Percentiles rank a stretch among this genome's conserved stretches.
phyloP scores from a whole-genome alignment of 306 rosid genomes.

The Ceratonia siliqua region DNA sequence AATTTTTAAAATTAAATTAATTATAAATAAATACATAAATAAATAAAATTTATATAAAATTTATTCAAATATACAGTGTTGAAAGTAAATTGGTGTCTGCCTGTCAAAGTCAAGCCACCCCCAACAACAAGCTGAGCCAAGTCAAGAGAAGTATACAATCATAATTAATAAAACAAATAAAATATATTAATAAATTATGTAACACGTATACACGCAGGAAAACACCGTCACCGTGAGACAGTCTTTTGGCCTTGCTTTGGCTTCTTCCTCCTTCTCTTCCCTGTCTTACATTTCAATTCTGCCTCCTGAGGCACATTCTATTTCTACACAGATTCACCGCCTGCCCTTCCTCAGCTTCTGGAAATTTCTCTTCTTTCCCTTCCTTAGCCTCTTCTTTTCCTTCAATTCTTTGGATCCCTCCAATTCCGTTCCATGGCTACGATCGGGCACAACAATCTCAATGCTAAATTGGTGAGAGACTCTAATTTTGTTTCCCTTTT shows the following conservation, averaged over 20 bases:
- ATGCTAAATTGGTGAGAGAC: constrained; percentile 54
- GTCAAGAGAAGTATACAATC: background rate
- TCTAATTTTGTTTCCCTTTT: background rate
- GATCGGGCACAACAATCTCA: constrained; percentile 60
- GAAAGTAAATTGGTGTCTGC: background rate
- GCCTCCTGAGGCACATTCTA: background rate
- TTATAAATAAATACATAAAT: no score
- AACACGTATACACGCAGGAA: constrained; percentile 29
- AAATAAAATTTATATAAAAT: no score
- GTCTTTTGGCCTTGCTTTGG: constrained; percentile 13
- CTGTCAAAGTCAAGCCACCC: constrained; percentile 27
- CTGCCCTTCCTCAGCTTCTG: background rate
- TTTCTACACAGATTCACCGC: background rate
- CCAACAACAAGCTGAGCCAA: no score
- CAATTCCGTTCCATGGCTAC: constrained; percentile 50
- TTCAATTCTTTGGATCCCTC: constrained; percentile 22
- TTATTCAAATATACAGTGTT: no score
- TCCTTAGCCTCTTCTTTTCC: background rate
- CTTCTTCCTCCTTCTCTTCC: background rate
- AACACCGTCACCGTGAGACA: background rate
- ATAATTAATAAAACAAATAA: background rate
- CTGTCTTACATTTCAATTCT: background rate
- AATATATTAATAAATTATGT: background rate
- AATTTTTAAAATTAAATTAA: no score
- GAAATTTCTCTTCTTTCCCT: constrained; percentile 22